phyloP scores from a whole-genome alignment of 495 filamentous ascomycete species.

The Penicillium cataractarum region DNA sequence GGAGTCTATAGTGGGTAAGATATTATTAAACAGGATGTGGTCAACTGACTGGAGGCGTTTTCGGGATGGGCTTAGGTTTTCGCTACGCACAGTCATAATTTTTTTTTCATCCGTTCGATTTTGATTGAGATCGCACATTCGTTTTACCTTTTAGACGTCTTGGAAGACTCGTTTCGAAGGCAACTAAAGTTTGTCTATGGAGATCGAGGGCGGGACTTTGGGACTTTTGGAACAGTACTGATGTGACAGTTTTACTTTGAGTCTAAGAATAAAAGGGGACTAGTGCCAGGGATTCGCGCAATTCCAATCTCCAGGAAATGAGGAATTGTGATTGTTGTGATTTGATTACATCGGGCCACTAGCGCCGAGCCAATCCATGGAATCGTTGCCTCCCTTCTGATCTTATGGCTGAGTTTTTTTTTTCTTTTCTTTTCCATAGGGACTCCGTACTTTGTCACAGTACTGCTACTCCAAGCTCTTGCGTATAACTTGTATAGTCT shows the following conservation, averaged over 20 bases:
- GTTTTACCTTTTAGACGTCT: background rate
- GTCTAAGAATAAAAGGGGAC: conserved; percentile 3
- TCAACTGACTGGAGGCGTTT: conserved; percentile 14
- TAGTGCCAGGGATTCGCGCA: conserved; percentile 14
- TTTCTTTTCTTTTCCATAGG: background rate
- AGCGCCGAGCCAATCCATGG: conserved; percentile 33
- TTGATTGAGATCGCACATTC: background rate
- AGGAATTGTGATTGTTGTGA: conserved; percentile 26
- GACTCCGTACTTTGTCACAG: background rate
- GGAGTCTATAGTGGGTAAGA: conserved; percentile 3
- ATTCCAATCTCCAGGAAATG: conserved; percentile 16
- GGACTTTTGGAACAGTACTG: background rate
- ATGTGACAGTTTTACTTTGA: conserved; percentile 4
- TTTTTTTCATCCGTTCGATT: background rate
- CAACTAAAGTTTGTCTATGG: background rate
- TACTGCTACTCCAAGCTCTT: background rate
- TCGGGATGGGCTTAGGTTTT: background rate
- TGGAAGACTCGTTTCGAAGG: background rate
- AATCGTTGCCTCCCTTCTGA: conserved; percentile 5
- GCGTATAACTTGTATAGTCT: background rate
- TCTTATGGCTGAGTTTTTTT: background rate
- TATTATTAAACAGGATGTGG: conserved; percentile 9
- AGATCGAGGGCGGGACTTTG: background rate
- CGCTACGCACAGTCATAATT: background rate
- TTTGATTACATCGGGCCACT: conserved; percentile 31